Evolutionary conservation across 306 rosid genomes (phyloP).

Genomic region (Delonix regia): DNA sequence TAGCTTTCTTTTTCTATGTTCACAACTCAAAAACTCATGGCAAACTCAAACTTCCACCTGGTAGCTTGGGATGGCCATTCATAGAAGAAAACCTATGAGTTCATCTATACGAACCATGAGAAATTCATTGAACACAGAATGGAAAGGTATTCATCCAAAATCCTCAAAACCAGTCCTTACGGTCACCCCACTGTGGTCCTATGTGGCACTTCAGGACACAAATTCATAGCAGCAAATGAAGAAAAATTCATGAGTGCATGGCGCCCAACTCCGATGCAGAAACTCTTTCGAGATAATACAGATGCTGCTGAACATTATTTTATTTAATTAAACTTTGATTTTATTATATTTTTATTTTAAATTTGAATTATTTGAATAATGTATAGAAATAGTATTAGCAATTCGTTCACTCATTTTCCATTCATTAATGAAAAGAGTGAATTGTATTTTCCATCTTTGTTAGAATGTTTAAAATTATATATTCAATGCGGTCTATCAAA

Average conservation of each 20-base stretch:
- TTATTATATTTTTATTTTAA: no score
- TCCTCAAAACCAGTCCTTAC: not conserved
- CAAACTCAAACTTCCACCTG: not conserved
- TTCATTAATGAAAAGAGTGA: no score
- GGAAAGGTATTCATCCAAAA: not conserved
- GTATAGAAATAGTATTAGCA: no score
- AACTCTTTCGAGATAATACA: not conserved
- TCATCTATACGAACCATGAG: not conserved
- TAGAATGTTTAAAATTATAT: no score
- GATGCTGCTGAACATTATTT: no score
- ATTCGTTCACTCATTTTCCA: no score
- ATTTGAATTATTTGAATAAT: no score
- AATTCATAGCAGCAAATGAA: conserved; percentile 4
- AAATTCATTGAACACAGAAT: not conserved
- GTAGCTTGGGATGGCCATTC: conserved; percentile 10
- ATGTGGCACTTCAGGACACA: not conserved
- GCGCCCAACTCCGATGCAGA: conserved; percentile 1
- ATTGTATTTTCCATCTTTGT: no score
- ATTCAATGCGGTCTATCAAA: no score
- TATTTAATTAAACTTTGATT: no score
- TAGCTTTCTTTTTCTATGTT: not conserved
- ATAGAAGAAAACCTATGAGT: conserved; percentile 6
- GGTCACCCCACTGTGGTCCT: not conserved
- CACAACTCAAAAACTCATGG: not conserved
- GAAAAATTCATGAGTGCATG: not conserved